A percentile compares a stretch with the other conserved stretches of the same genome.
These are phyloP conservation scores for Cordyceps fumosorosea DNA, from an alignment of 2,329 filamentous ascomycete genomes.

Conservation along the genomic window DNA sequence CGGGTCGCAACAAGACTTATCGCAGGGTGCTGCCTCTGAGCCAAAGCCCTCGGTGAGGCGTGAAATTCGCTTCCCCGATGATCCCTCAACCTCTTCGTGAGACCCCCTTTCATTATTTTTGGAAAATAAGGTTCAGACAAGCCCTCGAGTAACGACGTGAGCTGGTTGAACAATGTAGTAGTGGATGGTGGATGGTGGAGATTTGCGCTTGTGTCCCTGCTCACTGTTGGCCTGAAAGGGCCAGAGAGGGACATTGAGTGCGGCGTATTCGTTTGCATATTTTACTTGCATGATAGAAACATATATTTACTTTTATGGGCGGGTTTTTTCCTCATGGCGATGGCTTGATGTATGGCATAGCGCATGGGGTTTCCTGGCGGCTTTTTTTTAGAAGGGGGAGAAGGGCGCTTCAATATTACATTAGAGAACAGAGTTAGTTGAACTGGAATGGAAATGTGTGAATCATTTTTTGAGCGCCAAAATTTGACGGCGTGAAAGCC, in stretches of 20 bases:
- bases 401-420: too few species aligned
- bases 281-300: not conserved
- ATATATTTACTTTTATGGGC: not conserved
- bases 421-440: too few species aligned
- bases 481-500: too few species aligned
- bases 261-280: not conserved
- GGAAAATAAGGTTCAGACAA: not conserved
- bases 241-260: not conserved
- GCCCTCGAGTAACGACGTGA: not conserved
- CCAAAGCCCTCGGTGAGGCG: not conserved
- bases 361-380: too few species aligned
- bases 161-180: not conserved
- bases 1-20: not conserved
- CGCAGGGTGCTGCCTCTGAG: not conserved
- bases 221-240: not conserved
- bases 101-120: not conserved
- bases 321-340: not conserved
- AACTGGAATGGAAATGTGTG: too few species aligned
- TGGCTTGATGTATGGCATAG: not conserved
- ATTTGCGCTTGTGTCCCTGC: not conserved
- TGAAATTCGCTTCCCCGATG: constrained; percentile 13
- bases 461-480: too few species aligned
- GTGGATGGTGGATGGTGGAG: not conserved
- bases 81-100: not conserved
- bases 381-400: too few species aligned